Evolutionary conservation across 2,329 filamentous ascomycete genomes (phyloP).

Genomic region (Botryotinia calthae): DNA sequence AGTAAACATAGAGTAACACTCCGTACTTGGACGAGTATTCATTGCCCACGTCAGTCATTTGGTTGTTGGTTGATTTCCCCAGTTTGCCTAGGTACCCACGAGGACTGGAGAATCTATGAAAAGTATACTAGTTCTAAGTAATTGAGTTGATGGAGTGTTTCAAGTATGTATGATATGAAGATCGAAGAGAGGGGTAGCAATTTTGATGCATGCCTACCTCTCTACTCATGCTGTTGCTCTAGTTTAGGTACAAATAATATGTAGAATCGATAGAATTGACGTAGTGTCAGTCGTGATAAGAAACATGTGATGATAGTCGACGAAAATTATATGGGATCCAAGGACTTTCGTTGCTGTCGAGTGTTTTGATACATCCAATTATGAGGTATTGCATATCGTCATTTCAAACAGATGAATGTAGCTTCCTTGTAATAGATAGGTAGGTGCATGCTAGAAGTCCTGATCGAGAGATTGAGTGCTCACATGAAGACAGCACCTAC

Average conservation of each 20-base stretch:
- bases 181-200: neutral
- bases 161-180: neutral
- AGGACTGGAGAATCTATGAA: neutral
- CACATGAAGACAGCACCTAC: neutral
- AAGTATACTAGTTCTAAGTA: neutral
- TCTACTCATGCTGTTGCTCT: neutral
- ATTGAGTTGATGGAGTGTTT: neutral
- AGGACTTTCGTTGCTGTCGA: neutral
- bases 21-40: constrained; percentile 6
- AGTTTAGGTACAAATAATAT: neutral
- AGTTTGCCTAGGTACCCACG: neutral
- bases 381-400: neutral
- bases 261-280: neutral
- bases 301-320: neutral
- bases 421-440: neutral
- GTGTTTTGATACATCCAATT: neutral
- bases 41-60: constrained; percentile 5
- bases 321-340: neutral
- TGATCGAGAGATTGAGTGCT: neutral
- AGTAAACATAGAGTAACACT: neutral
- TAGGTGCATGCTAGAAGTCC: neutral
- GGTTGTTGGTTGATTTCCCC: constrained; percentile 1
- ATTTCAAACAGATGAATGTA: neutral
- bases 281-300: neutral
- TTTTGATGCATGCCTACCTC: neutral